Conservation (phyloP, 2,329 filamentous ascomycete species). For the Shiraia sp. region DNA sequence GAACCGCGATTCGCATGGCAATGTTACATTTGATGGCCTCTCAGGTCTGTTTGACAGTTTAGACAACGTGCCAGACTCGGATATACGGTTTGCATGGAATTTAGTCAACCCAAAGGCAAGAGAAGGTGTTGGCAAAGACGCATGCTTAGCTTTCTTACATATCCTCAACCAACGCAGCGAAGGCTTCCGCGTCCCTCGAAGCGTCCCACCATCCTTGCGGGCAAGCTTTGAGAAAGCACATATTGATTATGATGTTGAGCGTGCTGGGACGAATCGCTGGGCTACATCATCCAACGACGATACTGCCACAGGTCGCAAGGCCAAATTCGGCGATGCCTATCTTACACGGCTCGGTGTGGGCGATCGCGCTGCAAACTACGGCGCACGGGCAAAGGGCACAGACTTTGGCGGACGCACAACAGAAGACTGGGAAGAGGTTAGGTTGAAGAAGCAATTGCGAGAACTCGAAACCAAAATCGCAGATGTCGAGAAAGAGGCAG, state of each 20-base stretch:
- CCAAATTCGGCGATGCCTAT: conserved; percentile 97
- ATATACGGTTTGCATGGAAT: conserved; percentile 93
- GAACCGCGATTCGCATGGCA: conserved; percentile 83
- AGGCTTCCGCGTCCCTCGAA: conserved; percentile 89
- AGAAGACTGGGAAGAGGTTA: conserved; percentile 95
- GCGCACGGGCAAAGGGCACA: conserved; percentile 73
- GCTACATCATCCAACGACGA: conserved; percentile 76
- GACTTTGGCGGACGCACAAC: conserved; percentile 88
- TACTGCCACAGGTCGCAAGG: conserved; percentile 85
- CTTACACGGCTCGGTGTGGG: conserved; percentile 82
- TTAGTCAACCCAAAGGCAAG: conserved; percentile 89
- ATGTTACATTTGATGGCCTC: conserved; percentile 73
- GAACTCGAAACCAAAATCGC: conserved; percentile 89
- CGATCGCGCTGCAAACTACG: conserved; percentile 70
- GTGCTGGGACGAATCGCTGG: conserved; percentile 76
- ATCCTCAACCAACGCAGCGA: conserved; percentile 96
- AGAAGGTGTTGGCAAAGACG: conserved; percentile 88
- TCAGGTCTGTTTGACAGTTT: conserved; percentile 79
- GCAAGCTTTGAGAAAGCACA: conserved; percentile 92
- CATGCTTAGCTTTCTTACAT: conserved; percentile 90
- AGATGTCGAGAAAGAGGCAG: conserved; percentile 74
- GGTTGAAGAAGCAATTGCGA: conserved; percentile 86
- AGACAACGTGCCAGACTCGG: conserved; percentile 69
- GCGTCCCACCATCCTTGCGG: conserved; percentile 86
- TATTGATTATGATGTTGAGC: conserved; percentile 93